Base-by-base conservation (phyloP, 1,284 basidiomycete species). In the Pseudozyma thailandica region DNA sequence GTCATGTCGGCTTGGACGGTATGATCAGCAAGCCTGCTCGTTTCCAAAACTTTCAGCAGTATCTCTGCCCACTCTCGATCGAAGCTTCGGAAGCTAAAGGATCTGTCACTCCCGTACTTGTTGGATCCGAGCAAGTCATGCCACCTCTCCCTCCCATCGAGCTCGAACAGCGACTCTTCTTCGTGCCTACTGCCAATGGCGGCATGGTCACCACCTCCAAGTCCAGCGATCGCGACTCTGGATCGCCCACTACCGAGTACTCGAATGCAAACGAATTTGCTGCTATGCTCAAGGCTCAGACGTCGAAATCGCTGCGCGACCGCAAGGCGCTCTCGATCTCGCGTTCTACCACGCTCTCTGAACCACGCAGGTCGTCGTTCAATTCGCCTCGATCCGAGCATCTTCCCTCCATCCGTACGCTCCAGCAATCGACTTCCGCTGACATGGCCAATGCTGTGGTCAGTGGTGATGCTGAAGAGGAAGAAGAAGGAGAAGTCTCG, bases 21-120 rank as follows among this genome's bases (percentile, higher is more conserved):
- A 61, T 75, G 61, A 76, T 78, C 51, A 56, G 68, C 60, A 78
- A 78, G 53, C 76, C 76, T 6, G 76, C 75, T 4, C 58, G 55
- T 23, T 71, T 65, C 43, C 55, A 71, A 13, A 55, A 70, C 30
- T 61, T 78, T 45, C 57, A 53, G 23, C 55, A 74, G 57, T 70
- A 74, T 23, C 43, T 77, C 37, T 60, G 48, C 26, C 72, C 74
- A 1, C 63, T 77, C n/a, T 61, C 65, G 15, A 37, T 60, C 26
- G 66, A 66, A 33, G 72, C 68, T 4, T 30, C 25, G 25, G 51
- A 58, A 23, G 62, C 62, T 12, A 53, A 51, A 30, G 45, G 50
- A 3, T 53, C 44, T 10, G 56, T 72, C 23, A 54, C 50, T 5
- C 52, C 66, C 10, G 47, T 74, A 18, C 43, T 55, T 4, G 50